Base-by-base conservation (phyloP, 1,284 basidiomycete species). In the Thelephora terrestris region DNA sequence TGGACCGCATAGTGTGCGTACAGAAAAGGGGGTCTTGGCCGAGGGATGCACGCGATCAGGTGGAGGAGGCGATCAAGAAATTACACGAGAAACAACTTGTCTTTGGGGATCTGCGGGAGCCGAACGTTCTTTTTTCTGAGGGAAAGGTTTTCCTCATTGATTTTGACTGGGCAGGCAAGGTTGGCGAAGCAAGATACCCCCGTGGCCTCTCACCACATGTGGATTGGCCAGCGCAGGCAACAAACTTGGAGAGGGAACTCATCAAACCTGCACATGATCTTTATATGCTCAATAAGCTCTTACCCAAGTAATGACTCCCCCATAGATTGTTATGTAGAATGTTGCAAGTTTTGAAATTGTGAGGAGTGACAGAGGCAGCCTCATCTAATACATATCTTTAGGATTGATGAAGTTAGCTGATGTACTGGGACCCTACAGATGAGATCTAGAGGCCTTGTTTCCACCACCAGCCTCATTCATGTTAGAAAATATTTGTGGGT, bases 151-250 rank as follows among this genome's bases (percentile, higher is more conserved):
- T 50, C 18, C 50, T 61, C 21, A 52, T 61, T 12, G 56, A 60
- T 44, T 61, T 61, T 37, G 55, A 58, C 48, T 60, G 57, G 59
- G 56, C 57, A 1, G 59, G 59, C 3, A 42, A 47, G 43, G 44
- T 40, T 24, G 53, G 52, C 1, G 43, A 52, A 38, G 54, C 49
- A 32, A 18, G 45, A 24, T 61, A 59, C 42, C 59, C 58, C 12
- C 39, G 45, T 7, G 21, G 42, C 12, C 29, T 53, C 18, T 44
- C 20, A 5, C 14, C 18, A 16, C 10, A 7, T 7, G 25, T 29
- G 12, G 17, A 49, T 39, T 25, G 20, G 18, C 20, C 46, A 43
- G 39, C 27, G 38, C 12, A n/a, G 3, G 16, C 25, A 20, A 18
- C 24, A 40, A 29, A 21, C 7, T 1, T 23, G 12, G 45, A 46